Evolutionary conservation across 2,329 filamentous ascomycete species (phyloP).

Genomic region (Venturia nashicola): DNA sequence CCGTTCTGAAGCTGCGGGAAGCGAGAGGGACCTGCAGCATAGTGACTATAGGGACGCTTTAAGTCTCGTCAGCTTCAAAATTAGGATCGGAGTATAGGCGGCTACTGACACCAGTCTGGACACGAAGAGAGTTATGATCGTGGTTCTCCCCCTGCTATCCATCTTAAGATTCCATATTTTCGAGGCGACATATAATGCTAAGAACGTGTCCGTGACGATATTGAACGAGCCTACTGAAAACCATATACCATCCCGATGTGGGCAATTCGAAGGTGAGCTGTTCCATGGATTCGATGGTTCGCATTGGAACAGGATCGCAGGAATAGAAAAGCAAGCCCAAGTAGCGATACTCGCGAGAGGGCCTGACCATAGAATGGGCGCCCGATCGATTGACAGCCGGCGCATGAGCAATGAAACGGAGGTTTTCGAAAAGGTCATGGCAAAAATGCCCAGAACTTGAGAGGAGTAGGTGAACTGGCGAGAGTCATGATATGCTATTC

Average conservation of each 20-base stretch:
- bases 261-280: neutral
- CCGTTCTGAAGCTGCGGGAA: neutral
- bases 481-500: neutral
- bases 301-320: neutral
- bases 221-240: neutral
- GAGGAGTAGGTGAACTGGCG: neutral
- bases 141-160: neutral
- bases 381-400: neutral
- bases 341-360: neutral
- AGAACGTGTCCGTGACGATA: neutral
- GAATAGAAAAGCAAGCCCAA: neutral
- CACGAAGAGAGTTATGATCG: neutral
- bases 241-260: neutral
- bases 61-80: neutral
- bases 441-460: neutral
- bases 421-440: slow-evolving; percentile 1
- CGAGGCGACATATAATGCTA: neutral
- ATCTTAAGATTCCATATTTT: neutral
- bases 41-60: neutral
- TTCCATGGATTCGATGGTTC: neutral
- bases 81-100: neutral
- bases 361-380: neutral
- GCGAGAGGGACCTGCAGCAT: neutral
- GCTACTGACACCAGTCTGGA: neutral
- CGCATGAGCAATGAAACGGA: neutral